A percentile compares a stretch with the other conserved stretches of the same genome.
Evolutionary conservation across 2,329 filamentous ascomycete genomes (phyloP).

Genomic region (Lasiodiplodia sp.): DNA sequence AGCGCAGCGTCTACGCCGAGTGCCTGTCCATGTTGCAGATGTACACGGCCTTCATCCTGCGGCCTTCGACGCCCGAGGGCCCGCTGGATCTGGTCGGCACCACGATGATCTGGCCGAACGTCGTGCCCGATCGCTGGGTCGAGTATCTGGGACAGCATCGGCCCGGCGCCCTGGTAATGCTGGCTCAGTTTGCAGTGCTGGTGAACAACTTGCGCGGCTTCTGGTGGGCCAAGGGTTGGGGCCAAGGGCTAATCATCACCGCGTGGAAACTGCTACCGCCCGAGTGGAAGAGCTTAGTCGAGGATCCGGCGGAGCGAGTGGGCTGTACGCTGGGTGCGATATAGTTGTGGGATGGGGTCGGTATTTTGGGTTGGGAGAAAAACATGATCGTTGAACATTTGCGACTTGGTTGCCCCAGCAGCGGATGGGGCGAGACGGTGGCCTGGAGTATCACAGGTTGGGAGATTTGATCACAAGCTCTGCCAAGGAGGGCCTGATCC

Average conservation of each 20-base stretch:
- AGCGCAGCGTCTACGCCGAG: conserved; percentile 6
- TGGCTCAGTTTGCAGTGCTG: conserved; percentile 23
- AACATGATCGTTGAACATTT: neutral
- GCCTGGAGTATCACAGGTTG: neutral
- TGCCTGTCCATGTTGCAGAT: conserved; percentile 20
- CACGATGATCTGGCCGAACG: conserved; percentile 27
- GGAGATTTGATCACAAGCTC: neutral
- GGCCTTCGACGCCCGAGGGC: conserved; percentile 18
- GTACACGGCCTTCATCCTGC: conserved; percentile 22
- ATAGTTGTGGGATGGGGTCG: neutral
- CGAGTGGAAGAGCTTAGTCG: conserved; percentile 11
- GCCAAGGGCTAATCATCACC: conserved; percentile 2
- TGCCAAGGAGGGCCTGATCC: neutral
- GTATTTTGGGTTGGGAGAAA: neutral
- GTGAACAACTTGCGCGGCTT: conserved; percentile 26
- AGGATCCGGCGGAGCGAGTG: conserved; percentile 14
- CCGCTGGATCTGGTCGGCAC: conserved; percentile 23
- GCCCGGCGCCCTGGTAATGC: conserved; percentile 21
- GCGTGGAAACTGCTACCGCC: conserved; percentile 16
- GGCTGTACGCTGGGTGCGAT: conserved; percentile 3
- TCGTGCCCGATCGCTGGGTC: conserved; percentile 27
- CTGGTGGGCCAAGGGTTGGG: conserved; percentile 30
- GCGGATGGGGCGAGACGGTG: neutral
- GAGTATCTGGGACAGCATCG: conserved; percentile 11
- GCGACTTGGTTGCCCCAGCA: neutral